Percentiles rank a stretch among this genome's conserved stretches.
Conservation (phyloP, 2,329 filamentous ascomycete genomes). For the Fusarium ramigenum region DNA sequence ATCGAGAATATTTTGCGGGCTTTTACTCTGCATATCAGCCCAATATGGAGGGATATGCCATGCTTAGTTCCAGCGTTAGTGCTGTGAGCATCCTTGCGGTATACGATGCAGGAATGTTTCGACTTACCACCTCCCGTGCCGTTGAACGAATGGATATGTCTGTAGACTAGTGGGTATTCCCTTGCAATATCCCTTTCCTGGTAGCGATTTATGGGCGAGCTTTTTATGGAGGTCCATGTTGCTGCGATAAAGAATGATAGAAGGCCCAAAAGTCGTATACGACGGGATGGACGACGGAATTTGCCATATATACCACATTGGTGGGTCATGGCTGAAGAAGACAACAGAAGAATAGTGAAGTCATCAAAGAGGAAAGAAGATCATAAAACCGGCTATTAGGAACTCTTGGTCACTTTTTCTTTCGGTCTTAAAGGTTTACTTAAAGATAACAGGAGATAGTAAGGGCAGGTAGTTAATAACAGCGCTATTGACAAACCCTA, state of each 20-base stretch:
- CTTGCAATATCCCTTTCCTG: not conserved
- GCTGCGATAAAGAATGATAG: not conserved
- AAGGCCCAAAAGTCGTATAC: not conserved
- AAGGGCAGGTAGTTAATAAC: not conserved
- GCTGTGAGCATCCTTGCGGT: not conserved
- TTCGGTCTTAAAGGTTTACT: not conserved
- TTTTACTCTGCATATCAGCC: not conserved
- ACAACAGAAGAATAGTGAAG: not conserved
- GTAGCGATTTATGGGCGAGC: rapidly evolving
- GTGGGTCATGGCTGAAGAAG: not conserved
- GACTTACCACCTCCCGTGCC: not conserved
- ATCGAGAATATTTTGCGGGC: not conserved
- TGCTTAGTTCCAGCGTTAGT: not conserved
- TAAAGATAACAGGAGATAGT: not conserved
- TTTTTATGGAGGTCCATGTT: not conserved
- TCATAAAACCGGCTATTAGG: rapidly evolving
- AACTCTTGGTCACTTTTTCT: too few species aligned
- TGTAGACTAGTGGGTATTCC: not conserved
- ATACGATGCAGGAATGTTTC: not conserved
- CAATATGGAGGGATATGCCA: not conserved
- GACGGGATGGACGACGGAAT: not conserved
- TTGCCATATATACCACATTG: too few species aligned
- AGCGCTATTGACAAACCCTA: too few species aligned
- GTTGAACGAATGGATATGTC: not conserved
- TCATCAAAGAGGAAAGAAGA: not conserved